Base-by-base conservation (phyloP, 768 basidiomycete species). In the Hysterangium stoloniferum region DNA sequence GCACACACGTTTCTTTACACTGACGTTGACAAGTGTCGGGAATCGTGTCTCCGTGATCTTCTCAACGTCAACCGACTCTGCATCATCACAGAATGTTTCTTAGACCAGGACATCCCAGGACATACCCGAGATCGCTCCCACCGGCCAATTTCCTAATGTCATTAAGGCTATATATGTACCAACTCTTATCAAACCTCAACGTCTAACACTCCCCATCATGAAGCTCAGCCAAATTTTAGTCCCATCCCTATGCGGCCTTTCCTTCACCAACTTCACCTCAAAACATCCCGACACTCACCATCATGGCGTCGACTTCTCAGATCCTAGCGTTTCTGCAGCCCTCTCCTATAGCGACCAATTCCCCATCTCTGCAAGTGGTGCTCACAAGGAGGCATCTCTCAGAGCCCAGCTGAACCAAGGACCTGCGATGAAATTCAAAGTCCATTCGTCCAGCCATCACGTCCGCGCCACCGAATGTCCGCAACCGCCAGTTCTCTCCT, bases 401-500 rank as follows among this genome's bases (percentile, higher is more conserved):
- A 8, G 4, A 27, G 17, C 44, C 12, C 31, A 20, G 11, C 15
- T 45, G 24, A 17, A 31, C 20, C 44, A 45, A 11, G 44, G 44
- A 12, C 5, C 15, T 4, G 20, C 19, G 31, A 20, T 45, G 20
- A 41, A 25, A 12, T 41, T 41, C 19, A 20, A 41, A 8, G 22
- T 22, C 28, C 22, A 17, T 22, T 41, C 40, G 3, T 25, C 22
- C 15, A 22, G 20, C 15, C 40, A 41, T 17, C 40, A 41, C 13
- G 20, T 7, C 11, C 22, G 28, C 12, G 22, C 40, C 12, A 41
- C 40, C 11, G 22, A 34, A 33, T 53, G 52, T 32, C 52, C 52
- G 11, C 33, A 27, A 7, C 52, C 52, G 24, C 52, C 52, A 11
- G 36, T 53, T 25, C 9, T 51, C 15, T 33, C 29, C 15, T 53